A percentile compares a stretch with the other conserved stretches of the same genome.
phyloP scores from a whole-genome alignment of 257 asterid species.

The Ilex aquifolium region DNA sequence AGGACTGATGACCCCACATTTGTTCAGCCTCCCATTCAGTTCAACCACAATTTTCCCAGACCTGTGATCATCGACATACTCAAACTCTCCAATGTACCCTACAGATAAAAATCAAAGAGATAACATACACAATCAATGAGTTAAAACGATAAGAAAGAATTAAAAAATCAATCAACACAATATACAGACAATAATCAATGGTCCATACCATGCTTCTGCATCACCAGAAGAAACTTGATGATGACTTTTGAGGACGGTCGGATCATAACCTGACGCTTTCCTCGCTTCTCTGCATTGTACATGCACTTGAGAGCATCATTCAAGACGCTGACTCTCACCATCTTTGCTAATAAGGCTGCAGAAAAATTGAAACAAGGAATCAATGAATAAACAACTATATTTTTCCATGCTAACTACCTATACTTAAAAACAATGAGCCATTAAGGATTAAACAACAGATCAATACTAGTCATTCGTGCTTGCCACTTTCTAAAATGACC shows the following conservation, averaged over 20 bases:
- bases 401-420: too few relatives aligned
- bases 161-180: background rate
- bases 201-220: background rate
- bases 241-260: constrained; percentile 1
- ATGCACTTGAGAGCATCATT: constrained; percentile 2
- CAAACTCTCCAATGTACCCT: constrained; percentile 4
- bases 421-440: too few relatives aligned
- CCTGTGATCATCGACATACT: constrained; percentile 3
- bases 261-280: background rate
- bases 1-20: constrained; percentile 1
- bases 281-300: constrained; percentile 5
- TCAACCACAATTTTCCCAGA: constrained; percentile 2
- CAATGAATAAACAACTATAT: too few relatives aligned
- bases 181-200: background rate
- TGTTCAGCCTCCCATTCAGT: constrained; percentile 2
- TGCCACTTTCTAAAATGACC: too few relatives aligned
- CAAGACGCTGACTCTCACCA: constrained; percentile 3
- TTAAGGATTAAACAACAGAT: too few relatives aligned
- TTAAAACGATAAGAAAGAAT: background rate
- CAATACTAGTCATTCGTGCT: too few relatives aligned
- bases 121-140: background rate
- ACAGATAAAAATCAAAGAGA: background rate
- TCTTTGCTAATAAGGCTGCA: background rate
- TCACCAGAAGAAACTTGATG: constrained; percentile 4
- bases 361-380: too few relatives aligned